Conservation (phyloP, 148 eudicot species). For the Chenopodium album region DNA sequence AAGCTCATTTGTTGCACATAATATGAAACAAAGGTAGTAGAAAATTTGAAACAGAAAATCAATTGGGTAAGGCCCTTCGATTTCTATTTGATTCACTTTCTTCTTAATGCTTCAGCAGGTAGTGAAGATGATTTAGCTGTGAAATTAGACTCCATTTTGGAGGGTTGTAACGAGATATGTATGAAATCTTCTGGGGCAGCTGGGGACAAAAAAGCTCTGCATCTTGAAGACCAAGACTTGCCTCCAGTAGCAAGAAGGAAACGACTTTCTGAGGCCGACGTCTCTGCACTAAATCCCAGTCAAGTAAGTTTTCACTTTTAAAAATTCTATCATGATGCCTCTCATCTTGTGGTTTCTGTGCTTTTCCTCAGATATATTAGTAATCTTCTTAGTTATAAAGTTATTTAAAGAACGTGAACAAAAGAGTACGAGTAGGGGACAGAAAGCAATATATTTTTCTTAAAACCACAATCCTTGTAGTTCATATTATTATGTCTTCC, state of each 20-base stretch:
- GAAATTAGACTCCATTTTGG: constrained; percentile 47
- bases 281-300: constrained; percentile 39
- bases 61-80: not conserved
- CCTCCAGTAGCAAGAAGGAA: constrained; percentile 31
- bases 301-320: constrained; percentile 36
- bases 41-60: not conserved
- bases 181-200: constrained; percentile 24
- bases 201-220: constrained; percentile 27
- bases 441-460: no score
- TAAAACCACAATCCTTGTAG: not conserved
- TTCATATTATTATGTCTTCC: not conserved
- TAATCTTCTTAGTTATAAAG: not conserved
- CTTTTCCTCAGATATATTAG: not conserved
- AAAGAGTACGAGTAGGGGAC: not conserved
- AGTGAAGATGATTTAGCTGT: constrained; percentile 45
- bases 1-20: no score
- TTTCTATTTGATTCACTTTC: not conserved
- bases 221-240: constrained; percentile 23
- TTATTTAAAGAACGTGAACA: not conserved
- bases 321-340: not conserved
- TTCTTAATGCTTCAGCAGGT: constrained; percentile 33
- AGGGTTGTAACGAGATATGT: constrained; percentile 38
- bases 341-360: not conserved
- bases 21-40: no score
- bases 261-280: constrained; percentile 45